A percentile compares a stretch with the other conserved stretches of the same genome.
Evolutionary conservation across 176 grass and related monocot species (phyloP).

Genomic region (Lolium rigidum): DNA sequence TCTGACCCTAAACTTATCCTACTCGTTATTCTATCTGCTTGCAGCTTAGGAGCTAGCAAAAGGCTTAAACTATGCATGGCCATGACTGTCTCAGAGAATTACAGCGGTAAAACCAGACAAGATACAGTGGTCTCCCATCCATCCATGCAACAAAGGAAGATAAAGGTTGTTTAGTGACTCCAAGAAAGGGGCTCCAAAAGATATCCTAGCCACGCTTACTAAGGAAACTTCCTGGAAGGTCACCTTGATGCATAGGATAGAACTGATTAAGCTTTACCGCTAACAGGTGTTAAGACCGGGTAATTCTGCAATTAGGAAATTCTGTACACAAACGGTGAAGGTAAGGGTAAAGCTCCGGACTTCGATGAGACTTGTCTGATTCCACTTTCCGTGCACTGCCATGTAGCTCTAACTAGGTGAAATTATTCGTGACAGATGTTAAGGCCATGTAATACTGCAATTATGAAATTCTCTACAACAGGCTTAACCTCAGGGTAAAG

Average conservation of each 20-base stretch:
- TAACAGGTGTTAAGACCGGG: constrained; percentile 50
- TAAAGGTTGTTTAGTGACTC: constrained; percentile 49
- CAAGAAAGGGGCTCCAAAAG: constrained; percentile 53
- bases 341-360: background rate
- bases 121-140: constrained; percentile 52
- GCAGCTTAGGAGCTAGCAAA: constrained; percentile 65
- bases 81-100: constrained; percentile 41
- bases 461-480: constrained; percentile 30
- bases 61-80: constrained; percentile 48
- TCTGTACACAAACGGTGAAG: background rate
- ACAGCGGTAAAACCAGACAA: constrained; percentile 53
- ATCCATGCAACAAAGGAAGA: constrained; percentile 50
- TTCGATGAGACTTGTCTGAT: constrained; percentile 29
- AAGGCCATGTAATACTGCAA: background rate
- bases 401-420: constrained; percentile 11
- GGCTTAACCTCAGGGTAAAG: background rate
- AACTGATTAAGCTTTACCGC: constrained; percentile 27
- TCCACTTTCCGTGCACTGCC: constrained; percentile 38
- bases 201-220: constrained; percentile 36
- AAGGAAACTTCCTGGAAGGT: constrained; percentile 62
- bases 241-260: constrained; percentile 45
- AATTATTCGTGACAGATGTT: background rate
- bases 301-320: constrained; percentile 37
- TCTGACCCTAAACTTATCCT: constrained; percentile 56
- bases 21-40: constrained; percentile 41